Conservation (phyloP, 2,329 filamentous ascomycete species). For the Nemania sp. region DNA sequence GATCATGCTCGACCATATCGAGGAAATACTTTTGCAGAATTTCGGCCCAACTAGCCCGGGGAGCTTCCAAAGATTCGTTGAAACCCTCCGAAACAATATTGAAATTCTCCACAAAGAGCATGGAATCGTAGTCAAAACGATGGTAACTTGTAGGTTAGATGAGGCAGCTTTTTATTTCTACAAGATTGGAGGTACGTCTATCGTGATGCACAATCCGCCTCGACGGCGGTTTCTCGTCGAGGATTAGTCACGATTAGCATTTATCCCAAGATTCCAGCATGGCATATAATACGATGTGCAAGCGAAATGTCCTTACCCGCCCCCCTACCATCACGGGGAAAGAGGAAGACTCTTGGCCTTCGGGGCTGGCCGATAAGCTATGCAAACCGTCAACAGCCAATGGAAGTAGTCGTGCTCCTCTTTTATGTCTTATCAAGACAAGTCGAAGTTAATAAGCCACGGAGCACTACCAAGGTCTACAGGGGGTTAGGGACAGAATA, state of each 20-base stretch:
- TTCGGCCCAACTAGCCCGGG: not conserved
- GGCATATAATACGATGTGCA: not conserved
- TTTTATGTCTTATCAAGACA: too few relatives aligned
- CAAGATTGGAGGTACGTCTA: not conserved
- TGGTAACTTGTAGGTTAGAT: constrained; percentile 16
- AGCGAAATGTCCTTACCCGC: too few relatives aligned
- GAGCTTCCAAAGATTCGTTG: not conserved
- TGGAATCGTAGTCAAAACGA: constrained; percentile 11
- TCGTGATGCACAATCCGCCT: not conserved
- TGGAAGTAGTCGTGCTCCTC: too few relatives aligned
- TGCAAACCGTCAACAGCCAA: too few relatives aligned
- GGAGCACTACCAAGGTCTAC: too few relatives aligned
- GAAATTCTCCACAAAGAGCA: not conserved
- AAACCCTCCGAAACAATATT: not conserved
- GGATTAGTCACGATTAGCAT: not conserved
- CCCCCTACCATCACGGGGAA: too few relatives aligned
- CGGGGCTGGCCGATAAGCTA: too few relatives aligned
- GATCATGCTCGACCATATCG: constrained; percentile 10
- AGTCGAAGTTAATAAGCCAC: too few relatives aligned
- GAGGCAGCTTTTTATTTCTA: not conserved
- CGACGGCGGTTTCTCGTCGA: not conserved
- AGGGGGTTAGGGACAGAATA: too few relatives aligned
- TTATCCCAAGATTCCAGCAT: not conserved
- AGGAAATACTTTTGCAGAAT: constrained; percentile 2
- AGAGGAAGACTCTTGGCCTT: too few relatives aligned